Evolutionary conservation across 1,284 basidiomycete genomes (phyloP), one percentile per base, ranked within the genome.

Genomic region (Rhodotorula mucilaginosa): DNA sequence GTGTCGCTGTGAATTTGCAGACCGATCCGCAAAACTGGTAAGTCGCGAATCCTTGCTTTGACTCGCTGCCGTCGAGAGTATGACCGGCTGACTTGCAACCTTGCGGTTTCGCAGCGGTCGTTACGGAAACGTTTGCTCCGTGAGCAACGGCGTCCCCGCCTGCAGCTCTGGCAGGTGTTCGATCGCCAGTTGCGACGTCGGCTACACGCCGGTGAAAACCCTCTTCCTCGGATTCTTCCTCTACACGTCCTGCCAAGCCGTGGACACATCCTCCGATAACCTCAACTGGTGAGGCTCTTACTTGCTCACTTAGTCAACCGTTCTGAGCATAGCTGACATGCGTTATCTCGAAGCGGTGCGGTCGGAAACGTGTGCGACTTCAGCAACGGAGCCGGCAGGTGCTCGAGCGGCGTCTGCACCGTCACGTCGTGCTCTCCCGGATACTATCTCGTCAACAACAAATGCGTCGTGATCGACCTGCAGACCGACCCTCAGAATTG

Each of bases 1-100:
- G 61, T 48, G 19, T 29, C 31, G 52, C 57, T 13, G 57, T 64
- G 52, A 51, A 46, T 49, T 56, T 54, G 3, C 18, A 29, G 46
- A 65, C 63, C 44, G 74, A 75, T 66, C 23, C 57, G 16, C 51
- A 51, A 56, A 73, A 75, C 67, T 75, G 74, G 56, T 10, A 21
- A 51, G 49, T 44, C 10, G 39, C 39, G 10, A 13, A 44, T 44
- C 39, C 39, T 44, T 44, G 10, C 12, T 44, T 44, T 2, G 10
- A 44, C 39, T 44, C 39, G 12, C 39, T 13, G 10, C 1, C 39
- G 39, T 44, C 39, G 10, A 44, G 39, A 44, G 39, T 2, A 10
- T 10, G 8, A 10, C 39, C 39, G 39, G 39, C 39, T 44, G 39
- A 44, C 39, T 44, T 44, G 39, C 39, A 12, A 44, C 39, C 39